Evolutionary conservation across 192 early-diverging fungal species (phyloP), one percentile per base, ranked within the genome.

Genomic region (Coemansia nantahalensis): DNA sequence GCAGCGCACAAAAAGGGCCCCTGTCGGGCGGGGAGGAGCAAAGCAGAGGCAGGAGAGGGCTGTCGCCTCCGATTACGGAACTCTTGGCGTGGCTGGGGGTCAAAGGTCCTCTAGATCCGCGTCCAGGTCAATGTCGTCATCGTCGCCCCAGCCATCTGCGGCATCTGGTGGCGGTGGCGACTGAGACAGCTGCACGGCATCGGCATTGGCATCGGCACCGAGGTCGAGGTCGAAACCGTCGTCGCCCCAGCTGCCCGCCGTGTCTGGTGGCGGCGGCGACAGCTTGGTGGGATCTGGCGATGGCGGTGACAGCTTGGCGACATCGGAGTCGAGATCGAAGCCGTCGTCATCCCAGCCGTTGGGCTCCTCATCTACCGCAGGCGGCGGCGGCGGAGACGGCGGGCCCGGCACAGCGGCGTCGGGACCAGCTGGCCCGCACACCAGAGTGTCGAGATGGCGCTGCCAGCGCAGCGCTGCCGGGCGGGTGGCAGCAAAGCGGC

Each of bases 111-210:
- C 46, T 12, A 54, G 39, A 16, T 62, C 67, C 5, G 56, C 59
- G 35, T 69, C 26, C 16, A 65, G 62, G 31, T 62, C 59, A 8
- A 61, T 30, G 16, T 66, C 56, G 15, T 51, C 45, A 15, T 48
- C 52, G 31, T 62, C 60, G 22, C 52, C 50, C 60, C 58, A 60
- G 2, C 43, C 58, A 2, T 38, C 39, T 0, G 35, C 54, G 12
- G 37, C 60, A 5, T 36, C 48, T 21, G 28, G n/a, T n/a, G n/a
- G n/a, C n/a, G n/a, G n/a, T n/a, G n/a, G n/a, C n/a, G n/a, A n/a
- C n/a, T n/a, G n/a, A n/a, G n/a, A n/a, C n/a, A n/a, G n/a, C n/a
- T n/a, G n/a, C n/a, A n/a, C n/a, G n/a, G n/a, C n/a, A n/a, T n/a
- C n/a, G n/a, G n/a, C n/a, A n/a, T n/a, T n/a, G n/a, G n/a, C n/a